Evolutionary conservation across 768 basidiomycete genomes (phyloP).

Genomic region (Suillus subluteus): DNA sequence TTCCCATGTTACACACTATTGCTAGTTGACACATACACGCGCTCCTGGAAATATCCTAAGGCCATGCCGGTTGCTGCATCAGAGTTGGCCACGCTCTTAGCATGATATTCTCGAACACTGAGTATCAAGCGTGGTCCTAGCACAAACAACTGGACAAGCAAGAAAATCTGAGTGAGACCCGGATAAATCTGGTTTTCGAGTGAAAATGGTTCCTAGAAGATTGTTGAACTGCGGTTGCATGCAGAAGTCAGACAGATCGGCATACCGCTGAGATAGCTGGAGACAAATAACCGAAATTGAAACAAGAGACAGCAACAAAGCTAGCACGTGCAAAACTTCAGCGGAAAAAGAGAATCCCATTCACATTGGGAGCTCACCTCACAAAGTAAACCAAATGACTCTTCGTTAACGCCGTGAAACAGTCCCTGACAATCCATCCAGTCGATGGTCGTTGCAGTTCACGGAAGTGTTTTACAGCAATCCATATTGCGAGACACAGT

Average conservation of each 20-base stretch:
- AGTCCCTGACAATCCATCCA: not conserved
- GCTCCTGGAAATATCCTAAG: not conserved
- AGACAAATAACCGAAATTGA: not conserved
- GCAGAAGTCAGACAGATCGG: not conserved
- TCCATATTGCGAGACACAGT: not conserved
- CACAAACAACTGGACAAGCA: not conserved
- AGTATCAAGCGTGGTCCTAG: constrained; percentile 1
- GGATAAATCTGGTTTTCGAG: not conserved
- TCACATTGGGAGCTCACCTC: not conserved
- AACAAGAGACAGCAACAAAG: constrained; percentile 1
- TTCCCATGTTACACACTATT: not conserved
- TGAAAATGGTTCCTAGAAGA: not conserved
- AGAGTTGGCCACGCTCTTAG: not conserved
- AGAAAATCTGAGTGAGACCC: not conserved
- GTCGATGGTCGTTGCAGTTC: not conserved
- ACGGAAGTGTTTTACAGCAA: not conserved
- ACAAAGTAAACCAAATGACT: not conserved
- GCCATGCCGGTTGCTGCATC: not conserved
- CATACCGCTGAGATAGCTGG: not conserved
- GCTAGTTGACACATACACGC: not conserved
- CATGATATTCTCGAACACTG: not conserved
- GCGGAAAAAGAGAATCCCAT: not conserved
- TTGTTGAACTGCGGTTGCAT: not conserved
- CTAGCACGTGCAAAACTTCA: not conserved
- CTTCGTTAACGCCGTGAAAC: not conserved